Percentiles rank a stretch among this genome's conserved stretches.
phyloP scores from a whole-genome alignment of 2,329 filamentous ascomycete genomes.

The Alternaria consortialis region DNA sequence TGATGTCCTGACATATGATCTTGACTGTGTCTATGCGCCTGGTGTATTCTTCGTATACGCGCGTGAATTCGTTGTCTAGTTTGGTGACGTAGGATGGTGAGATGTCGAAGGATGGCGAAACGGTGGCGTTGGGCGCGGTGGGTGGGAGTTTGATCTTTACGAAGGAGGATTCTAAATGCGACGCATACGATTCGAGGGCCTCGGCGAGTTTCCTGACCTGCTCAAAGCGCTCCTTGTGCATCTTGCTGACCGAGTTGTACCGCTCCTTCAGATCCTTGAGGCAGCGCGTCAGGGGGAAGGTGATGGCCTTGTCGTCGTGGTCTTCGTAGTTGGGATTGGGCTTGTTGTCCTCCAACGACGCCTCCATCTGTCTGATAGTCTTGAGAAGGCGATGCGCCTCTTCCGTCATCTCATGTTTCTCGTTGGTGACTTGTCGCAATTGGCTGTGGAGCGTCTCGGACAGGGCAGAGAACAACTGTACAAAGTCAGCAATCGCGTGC shows the following conservation, averaged over 20 bases:
- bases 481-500: conserved; percentile 9
- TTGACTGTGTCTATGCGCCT: conserved; percentile 80
- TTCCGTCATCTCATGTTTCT: conserved; percentile 91
- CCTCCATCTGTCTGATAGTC: conserved; percentile 91
- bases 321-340: conserved; percentile 71
- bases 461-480: conserved; percentile 85
- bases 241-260: conserved; percentile 77
- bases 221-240: conserved; percentile 91
- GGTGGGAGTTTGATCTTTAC: conserved; percentile 86
- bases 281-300: conserved; percentile 83
- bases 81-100: conserved; percentile 86
- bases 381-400: conserved; percentile 87
- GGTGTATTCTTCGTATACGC: conserved; percentile 96
- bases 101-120: conserved; percentile 89
- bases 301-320: conserved; percentile 76
- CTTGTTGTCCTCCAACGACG: conserved; percentile 81
- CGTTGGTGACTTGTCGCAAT: conserved; percentile 80
- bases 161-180: conserved; percentile 90
- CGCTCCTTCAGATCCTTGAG: conserved; percentile 85
- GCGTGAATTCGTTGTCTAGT: conserved; percentile 89
- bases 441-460: conserved; percentile 93
- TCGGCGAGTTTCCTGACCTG: conserved; percentile 96
- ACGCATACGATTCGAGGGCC: conserved; percentile 94
- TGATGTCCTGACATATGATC: conserved; percentile 80
- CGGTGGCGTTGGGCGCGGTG: conserved; percentile 75